These are phyloP conservation scores for Mycena galericulata DNA, from an alignment of 768 basidiomycete genomes.

Conservation along the genomic window DNA sequence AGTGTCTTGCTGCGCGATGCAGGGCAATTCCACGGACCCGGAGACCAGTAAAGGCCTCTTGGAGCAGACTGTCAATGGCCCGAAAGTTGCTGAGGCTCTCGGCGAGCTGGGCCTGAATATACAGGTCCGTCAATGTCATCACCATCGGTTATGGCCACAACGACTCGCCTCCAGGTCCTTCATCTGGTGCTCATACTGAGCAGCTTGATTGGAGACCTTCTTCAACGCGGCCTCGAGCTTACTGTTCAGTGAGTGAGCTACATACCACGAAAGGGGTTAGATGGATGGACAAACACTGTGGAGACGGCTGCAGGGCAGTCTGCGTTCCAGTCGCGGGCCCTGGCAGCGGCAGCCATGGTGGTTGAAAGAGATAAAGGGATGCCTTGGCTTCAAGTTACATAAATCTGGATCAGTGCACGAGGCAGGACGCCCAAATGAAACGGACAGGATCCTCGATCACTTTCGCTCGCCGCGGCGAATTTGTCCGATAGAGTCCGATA, in stretches of 20 bases:
- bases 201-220: conserved; percentile 58
- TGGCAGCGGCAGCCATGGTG: conserved; percentile 25
- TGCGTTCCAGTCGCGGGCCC: conserved; percentile 19
- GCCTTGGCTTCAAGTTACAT: conserved; percentile 10
- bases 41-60: conserved; percentile 71
- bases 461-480: too few relatives aligned
- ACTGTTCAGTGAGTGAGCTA: conserved; percentile 39
- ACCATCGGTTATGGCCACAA: not conserved
- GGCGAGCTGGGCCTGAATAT: conserved; percentile 67
- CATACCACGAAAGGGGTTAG: not conserved
- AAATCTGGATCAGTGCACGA: conserved; percentile 27
- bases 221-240: conserved; percentile 61
- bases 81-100: conserved; percentile 82
- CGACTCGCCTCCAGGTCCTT: conserved; percentile 68
- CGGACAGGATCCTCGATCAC: not conserved
- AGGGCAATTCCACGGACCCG: conserved; percentile 56
- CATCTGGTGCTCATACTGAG: conserved; percentile 67
- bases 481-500: too few relatives aligned
- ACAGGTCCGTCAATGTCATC: not conserved
- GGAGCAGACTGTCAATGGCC: conserved; percentile 76
- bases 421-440: conserved; percentile 6
- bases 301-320: conserved; percentile 34
- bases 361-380: not conserved
- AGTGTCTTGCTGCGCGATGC: not conserved
- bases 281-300: conserved; percentile 9